Base-by-base conservation (phyloP, 352 stramenopile species). In the Vaucheria bursata region DNA sequence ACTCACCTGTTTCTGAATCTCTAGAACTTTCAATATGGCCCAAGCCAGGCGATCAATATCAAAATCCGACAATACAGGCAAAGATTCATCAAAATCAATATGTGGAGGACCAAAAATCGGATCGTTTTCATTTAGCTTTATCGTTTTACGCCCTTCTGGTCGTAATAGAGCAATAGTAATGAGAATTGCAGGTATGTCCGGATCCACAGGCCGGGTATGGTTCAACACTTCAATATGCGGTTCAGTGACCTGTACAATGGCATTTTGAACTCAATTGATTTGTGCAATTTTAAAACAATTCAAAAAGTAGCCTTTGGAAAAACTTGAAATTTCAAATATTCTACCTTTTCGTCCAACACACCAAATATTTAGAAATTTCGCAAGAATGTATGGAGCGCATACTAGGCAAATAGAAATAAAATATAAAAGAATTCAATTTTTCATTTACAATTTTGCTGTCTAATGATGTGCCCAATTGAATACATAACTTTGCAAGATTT, bases 101-200 rank as follows among this genome's bases (percentile, higher is more conserved):
- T 80, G 37, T n/a, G 75, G 71, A 50, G 36, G 67, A 90, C 86
- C 88, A 81, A 85, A 88, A 0, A 88, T 84, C 6, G 91, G 84
- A 50, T 91, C 90, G 84, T 86, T 88, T 0, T 89, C 85, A 72
- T 92, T 88, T 31, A 87, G 72, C 1, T 78, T 64, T 31, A 90
- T 84, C 29, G 85, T 84, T 36, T 88, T 87, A n/a, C 79, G 72
- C 4, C 88, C 81, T 64, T 89, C 80, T 8, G 87, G 85, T 4
- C 83, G 82, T 32, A 96, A 75, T 0, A 96, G 71, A 5, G 90
- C 89, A 33, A 95, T 85, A 3, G 91, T 96, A 33, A 96, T 73
- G 0, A 96, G 75, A 33, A 94, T 86, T 67, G 90, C 82, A 32
- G 89, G 76, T 29, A 72, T 65, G 36, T 45, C 76, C 33, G 77